These are phyloP conservation scores for Trichomonas tenax DNA, from an alignment of 208 protist genomes.

Conservation along the genomic window DNA sequence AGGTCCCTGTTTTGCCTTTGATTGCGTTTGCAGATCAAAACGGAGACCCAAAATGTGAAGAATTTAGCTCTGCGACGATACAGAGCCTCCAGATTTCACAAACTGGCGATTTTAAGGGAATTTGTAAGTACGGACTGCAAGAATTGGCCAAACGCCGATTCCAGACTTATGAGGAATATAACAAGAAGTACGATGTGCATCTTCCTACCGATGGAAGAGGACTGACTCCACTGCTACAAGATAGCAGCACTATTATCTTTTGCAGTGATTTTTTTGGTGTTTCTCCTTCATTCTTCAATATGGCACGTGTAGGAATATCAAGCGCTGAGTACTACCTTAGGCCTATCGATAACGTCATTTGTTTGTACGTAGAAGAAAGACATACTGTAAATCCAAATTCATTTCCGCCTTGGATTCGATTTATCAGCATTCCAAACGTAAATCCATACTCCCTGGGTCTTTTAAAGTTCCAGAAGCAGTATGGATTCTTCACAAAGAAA, in stretches of 20 bases:
- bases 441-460: background rate
- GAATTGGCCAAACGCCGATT: background rate
- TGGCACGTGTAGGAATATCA: background rate
- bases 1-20: background rate
- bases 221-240: background rate
- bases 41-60: background rate
- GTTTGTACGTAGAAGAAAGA: background rate
- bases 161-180: background rate
- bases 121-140: background rate
- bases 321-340: background rate
- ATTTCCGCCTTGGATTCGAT: background rate
- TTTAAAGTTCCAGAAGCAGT: background rate
- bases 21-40: background rate
- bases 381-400: background rate
- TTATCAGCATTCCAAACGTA: background rate
- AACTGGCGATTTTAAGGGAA: background rate
- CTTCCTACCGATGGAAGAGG: background rate
- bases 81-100: background rate
- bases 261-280: background rate
- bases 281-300: background rate
- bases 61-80: background rate
- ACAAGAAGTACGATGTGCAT: background rate
- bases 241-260: background rate
- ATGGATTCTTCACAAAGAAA: background rate
- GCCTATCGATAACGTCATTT: background rate